Evolutionary conservation across 306 rosid species (phyloP).

Genomic region (Malus sylvestris): DNA sequence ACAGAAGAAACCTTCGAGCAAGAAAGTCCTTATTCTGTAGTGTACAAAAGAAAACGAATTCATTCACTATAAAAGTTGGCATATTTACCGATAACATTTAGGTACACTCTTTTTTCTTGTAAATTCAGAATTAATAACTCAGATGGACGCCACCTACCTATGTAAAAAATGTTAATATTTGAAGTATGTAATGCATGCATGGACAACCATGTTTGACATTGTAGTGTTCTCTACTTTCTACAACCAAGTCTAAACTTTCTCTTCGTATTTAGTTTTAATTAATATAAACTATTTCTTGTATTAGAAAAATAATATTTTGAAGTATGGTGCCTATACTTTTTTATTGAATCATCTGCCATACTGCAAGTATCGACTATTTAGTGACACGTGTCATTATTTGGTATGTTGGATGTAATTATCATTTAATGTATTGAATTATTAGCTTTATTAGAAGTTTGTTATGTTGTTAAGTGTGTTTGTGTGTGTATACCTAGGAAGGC

Average conservation of each 20-base stretch:
- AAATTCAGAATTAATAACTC: background rate
- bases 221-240: too few relatives aligned
- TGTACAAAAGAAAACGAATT: background rate
- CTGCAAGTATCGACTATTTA: background rate
- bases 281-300: background rate
- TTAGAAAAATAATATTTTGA: background rate
- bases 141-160: background rate
- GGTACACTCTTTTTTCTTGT: background rate
- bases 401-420: too few relatives aligned
- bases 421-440: too few relatives aligned
- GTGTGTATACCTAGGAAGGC: too few relatives aligned
- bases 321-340: background rate
- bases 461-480: too few relatives aligned
- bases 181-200: background rate
- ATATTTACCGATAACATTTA: background rate
- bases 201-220: background rate
- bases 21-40: conserved; percentile 60
- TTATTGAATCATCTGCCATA: background rate
- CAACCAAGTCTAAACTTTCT: background rate
- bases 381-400: too few relatives aligned
- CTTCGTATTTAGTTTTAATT: too few relatives aligned
- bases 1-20: conserved; percentile 87
- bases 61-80: background rate
- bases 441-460: too few relatives aligned
- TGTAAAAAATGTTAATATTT: background rate